Base-by-base conservation (phyloP, 495 filamentous ascomycete species). In the Annulohypoxylon nitens region DNA sequence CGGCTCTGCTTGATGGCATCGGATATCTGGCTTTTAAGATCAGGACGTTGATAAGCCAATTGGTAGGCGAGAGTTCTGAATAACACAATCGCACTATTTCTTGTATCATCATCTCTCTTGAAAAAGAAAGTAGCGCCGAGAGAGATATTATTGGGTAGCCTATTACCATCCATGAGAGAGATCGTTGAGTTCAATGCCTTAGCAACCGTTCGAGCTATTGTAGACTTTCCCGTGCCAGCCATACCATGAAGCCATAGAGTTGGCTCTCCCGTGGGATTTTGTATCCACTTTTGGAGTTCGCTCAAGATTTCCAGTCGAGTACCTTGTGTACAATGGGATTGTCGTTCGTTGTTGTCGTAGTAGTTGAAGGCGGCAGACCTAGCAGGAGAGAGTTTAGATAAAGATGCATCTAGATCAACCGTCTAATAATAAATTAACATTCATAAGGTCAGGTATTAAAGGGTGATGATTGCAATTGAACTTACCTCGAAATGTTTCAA, bases 111-210 rank as follows among this genome's bases (percentile, higher is more conserved):
- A 14, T 82, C 82, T 69, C 78, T 79, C 54, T 84, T 84, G 74
- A 88, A 89, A 78, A 89, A 86, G 75, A 87, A 87, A 68, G 78
- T 86, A 0, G 73, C 78, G 34, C 75, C 74, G 23, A 78, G 79
- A 36, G 9, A 41, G n/a, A 60, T 51, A 16, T 54, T 53, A 1
- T 16, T 2, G 12, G 41, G 30, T n/a, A 60, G 53, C 9, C 2
- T 18, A n/a, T 18, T 9, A 7, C 23, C 26, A 54, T 47, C 10
- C 8, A 11, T 25, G 7, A 70, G 60, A 14, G 67, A 11, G 20
- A 50, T 41, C 8, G 53, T 47, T 10, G 54, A 39, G 5, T 48
- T 51, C 48, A 81, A 75, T 11, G 55, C 51, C 3, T 30, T 33
- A 11, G 83, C 83, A 3, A 86, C 67, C 5, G 83, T 86, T 36